Evolutionary conservation across 2,329 filamentous ascomycete genomes (phyloP).

Genomic region (Microcyclosporella mali): DNA sequence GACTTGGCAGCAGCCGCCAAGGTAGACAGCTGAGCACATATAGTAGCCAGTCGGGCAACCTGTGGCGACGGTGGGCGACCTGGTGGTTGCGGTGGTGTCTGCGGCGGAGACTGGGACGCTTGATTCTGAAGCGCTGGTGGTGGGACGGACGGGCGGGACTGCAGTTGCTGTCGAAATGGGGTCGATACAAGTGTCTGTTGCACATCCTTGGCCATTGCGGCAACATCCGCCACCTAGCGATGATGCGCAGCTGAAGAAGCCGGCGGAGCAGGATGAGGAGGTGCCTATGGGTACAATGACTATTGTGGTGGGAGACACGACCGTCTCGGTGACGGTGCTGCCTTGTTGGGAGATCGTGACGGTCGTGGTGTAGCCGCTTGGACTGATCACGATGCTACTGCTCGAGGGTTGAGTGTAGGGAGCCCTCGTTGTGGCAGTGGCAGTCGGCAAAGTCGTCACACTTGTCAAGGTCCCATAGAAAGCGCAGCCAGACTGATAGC

Average conservation of each 20-base stretch:
- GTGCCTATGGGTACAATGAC: constrained; percentile 20
- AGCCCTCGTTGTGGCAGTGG: constrained; percentile 21
- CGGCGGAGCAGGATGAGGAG: constrained; percentile 36
- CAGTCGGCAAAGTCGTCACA: constrained; percentile 20
- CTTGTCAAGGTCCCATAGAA: constrained; percentile 30
- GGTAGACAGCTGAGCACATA: constrained; percentile 73
- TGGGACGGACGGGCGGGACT: constrained; percentile 39
- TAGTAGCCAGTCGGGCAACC: constrained; percentile 87
- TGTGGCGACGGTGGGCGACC: constrained; percentile 28
- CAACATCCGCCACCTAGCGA: constrained; percentile 47
- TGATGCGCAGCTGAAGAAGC: constrained; percentile 42
- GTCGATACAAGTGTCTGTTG: constrained; percentile 34
- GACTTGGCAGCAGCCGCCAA: constrained; percentile 80
- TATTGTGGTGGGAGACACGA: constrained; percentile 25
- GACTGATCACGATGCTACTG: constrained; percentile 13
- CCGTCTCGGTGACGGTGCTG: constrained; percentile 25
- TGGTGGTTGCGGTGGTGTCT: constrained; percentile 30
- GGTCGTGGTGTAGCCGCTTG: constrained; percentile 22
- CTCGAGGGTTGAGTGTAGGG: constrained; percentile 3
- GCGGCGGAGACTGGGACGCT: constrained; percentile 16
- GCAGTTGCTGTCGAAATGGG: constrained; percentile 33
- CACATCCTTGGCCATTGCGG: constrained; percentile 41
- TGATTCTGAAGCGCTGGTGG: constrained; percentile 23
- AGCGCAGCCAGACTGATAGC: constrained; percentile 64
- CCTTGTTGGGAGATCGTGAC: constrained; percentile 26